Base-by-base conservation (phyloP, 371 early-diverging fungal genomes). In the Lichtheimia ramosa region DNA sequence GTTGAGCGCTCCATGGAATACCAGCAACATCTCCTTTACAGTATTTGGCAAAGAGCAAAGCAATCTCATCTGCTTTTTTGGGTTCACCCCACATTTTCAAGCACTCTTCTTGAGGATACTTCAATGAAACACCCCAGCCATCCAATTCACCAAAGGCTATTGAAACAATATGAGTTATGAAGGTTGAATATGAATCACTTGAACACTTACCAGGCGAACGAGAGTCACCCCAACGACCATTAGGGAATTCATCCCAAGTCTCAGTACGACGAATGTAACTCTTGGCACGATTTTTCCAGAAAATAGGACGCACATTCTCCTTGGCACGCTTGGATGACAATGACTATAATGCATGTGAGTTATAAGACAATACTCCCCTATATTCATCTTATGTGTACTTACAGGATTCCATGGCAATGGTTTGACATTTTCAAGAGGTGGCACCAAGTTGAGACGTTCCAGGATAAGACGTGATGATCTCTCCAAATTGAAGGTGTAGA, bases 211-310 rank as follows among this genome's bases (percentile, higher is more conserved):
- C 79, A 34, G 92, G 89, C 6, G 97, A 97, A 14, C 96, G 84
- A 18, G 96, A 87, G 67, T 97, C 96, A 41, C 97, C 97, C 98
- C 97, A 98, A 51, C 98, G 90, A 41, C 98, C 98, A 71, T 98
- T 98, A 20, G 97, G 97, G 69, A 94, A 98, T 65, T 97, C 97
- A 77, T 98, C 97, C 98, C 98, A 98, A 20, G 87, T 77, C 65
- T 94, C 95, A 3, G 98, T 98, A 56, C 97, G 90, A 54, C 86
- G 75, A 61, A 97, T 89, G 78, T 98, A 97, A 67, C 91, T 92
- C 65, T 91, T 87, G 51, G 92, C 84, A 43, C 96, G 89, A 78
- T 98, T 96, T 77, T 89, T 90, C 97, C 98, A 97, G 72, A 97
- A 98, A 64, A 97, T 96, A 16, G 98, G 98, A 18, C 97, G 93